Base-by-base conservation (phyloP, 1,284 basidiomycete genomes). In the Cutaneotrichosporon cutaneum region DNA sequence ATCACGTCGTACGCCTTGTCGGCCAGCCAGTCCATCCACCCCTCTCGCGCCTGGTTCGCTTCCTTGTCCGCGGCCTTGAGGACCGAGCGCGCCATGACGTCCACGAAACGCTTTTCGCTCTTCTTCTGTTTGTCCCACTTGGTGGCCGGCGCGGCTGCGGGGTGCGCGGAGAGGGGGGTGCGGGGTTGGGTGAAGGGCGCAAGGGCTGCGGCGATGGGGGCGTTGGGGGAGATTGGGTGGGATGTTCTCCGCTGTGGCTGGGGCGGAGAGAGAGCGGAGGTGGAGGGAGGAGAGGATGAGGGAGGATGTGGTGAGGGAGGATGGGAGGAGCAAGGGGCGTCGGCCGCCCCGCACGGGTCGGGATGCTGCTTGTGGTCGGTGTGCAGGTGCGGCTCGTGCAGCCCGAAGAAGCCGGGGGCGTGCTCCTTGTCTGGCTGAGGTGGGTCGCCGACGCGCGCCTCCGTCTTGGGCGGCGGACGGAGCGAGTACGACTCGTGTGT, bases 11-110 rank as follows among this genome's bases (percentile, higher is more conserved):
- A 26, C n/a, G 24, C 35, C 33, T 42, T 27, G n/a, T 55, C 54
- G 4, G 39, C 42, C 9, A 55, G 36, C 54, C 54, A 55, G 54
- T 55, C 54, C 32, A 44, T n/a, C 54, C 52, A 54, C 13, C 16
- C 8, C 22, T 35, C 22, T 11, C 35, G 33, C 22, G 21, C 35
- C 35, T 26, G 13, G 33, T 39, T 54, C 33, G 52, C 52, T 5
- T 54, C 52, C 4, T 35, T 4, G 13, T 54, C 35, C 11, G 52
- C 52, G 3, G 52, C 35, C 21, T 26, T 24, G 22, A 54, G 21
- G 13, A 54, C 52, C 21, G 52, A 54, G 22, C 14, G 33, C 11
- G 52, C 21, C 52, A 54, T 54, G 22, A 26, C 22, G 1, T 36
- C 21, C 0, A 54, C 22, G 52, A 54, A 54, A 0, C 35, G n/a